phyloP scores from a whole-genome alignment of 768 basidiomycete genomes.

The Trametes sanguinea region DNA sequence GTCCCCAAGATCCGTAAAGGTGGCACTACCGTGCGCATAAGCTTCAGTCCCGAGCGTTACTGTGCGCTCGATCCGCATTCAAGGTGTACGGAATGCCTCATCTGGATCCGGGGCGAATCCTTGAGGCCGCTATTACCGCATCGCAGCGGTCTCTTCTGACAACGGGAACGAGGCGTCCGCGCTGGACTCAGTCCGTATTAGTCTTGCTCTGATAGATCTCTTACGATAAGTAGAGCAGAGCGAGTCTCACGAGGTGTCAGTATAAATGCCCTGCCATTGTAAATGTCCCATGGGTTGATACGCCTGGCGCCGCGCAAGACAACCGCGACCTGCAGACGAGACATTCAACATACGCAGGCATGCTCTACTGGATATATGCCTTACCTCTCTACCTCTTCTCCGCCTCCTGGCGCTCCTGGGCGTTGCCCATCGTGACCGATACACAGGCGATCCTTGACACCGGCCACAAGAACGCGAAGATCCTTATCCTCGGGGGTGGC shows the following conservation, averaged over 20 bases:
- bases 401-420: not conserved
- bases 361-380: not conserved
- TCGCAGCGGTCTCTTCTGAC: not conserved
- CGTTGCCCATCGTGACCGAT: not conserved
- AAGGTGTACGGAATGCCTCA: not conserved
- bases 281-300: not conserved
- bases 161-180: not conserved
- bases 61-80: not conserved
- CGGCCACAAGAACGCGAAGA: slow-evolving; percentile 31
- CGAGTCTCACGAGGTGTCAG: not conserved
- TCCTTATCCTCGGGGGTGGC: slow-evolving; percentile 68
- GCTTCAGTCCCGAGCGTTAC: not conserved
- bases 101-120: not conserved
- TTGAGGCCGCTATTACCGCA: not conserved
- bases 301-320: not conserved
- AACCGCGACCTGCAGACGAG: not conserved
- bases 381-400: not conserved
- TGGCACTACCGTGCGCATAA: not conserved
- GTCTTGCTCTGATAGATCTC: not conserved
- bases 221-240: not conserved
- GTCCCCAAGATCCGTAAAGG: not conserved
- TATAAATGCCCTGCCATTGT: not conserved
- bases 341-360: not conserved
- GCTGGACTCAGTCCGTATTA: not conserved
- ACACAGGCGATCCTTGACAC: not conserved